A percentile compares a stretch with the other conserved stretches of the same genome.
These are phyloP conservation scores for Acacia pycnantha DNA, from an alignment of 331 rosid genomes.

Conservation along the genomic window DNA sequence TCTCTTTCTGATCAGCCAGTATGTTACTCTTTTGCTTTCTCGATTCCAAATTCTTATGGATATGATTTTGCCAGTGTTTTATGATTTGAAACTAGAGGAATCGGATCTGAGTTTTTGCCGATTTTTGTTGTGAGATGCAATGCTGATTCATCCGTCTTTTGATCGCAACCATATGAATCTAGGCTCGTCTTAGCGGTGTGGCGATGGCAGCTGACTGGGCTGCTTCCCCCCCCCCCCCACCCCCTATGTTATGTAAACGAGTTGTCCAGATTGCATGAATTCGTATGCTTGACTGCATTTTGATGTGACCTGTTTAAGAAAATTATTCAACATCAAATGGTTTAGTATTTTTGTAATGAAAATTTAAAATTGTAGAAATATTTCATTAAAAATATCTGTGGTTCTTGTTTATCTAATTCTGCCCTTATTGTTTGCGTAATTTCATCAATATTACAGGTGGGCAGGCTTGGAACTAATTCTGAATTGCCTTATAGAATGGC, in stretches of 20 bases:
- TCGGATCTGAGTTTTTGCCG: conserved; percentile 27
- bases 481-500: conserved; percentile 92
- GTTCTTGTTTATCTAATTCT: not conserved
- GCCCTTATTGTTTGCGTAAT: conserved; percentile 14
- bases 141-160: not conserved
- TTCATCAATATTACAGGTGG: conserved; percentile 58
- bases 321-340: not conserved
- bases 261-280: conserved; percentile 2
- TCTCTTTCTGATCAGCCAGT: conserved; percentile 71
- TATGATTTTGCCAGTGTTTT: not conserved
- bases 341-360: not conserved
- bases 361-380: not conserved
- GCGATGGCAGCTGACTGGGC: not conserved
- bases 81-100: not conserved
- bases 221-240: not conserved
- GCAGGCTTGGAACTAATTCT: conserved; percentile 52
- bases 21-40: not conserved
- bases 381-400: not conserved
- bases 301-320: not conserved
- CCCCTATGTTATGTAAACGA: not conserved
- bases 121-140: conserved; percentile 5
- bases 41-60: conserved; percentile 5
- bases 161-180: not conserved
- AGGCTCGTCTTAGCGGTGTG: not conserved
- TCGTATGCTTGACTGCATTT: not conserved